These are phyloP conservation scores for Suillus discolor DNA, from an alignment of 768 basidiomycete species.

Conservation along the genomic window DNA sequence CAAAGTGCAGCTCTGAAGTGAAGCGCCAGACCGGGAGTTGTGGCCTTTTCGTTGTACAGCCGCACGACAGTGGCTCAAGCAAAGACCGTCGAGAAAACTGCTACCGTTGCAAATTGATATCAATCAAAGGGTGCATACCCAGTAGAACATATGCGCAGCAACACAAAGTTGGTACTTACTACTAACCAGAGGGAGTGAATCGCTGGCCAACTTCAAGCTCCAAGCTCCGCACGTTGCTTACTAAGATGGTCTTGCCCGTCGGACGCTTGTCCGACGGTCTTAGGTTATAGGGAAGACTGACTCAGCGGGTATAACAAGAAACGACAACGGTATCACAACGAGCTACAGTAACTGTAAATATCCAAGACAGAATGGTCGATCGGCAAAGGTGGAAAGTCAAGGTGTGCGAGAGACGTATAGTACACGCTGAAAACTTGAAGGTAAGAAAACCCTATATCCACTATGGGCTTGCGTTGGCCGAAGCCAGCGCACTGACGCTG, in stretches of 20 bases:
- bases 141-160: background rate
- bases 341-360: background rate
- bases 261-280: background rate
- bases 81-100: too few relatives aligned
- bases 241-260: background rate
- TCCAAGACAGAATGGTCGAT: background rate
- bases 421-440: background rate
- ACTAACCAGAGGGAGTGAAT: background rate
- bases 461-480: constrained; percentile 5
- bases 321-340: background rate
- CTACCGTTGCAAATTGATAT: too few relatives aligned
- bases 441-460: constrained; percentile 1
- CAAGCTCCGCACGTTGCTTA: background rate
- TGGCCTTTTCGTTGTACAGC: background rate
- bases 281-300: background rate
- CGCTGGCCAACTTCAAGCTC: background rate
- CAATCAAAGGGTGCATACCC: too few relatives aligned
- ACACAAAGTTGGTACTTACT: background rate
- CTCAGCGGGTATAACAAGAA: background rate
- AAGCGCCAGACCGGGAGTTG: background rate
- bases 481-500: constrained; percentile 8
- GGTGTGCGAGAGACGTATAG: background rate
- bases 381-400: constrained; percentile 3
- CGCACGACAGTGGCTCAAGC: too few relatives aligned
- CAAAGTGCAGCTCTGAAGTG: background rate